Base-by-base conservation (phyloP, 164 flowering plant species). In the Annona squamosa region DNA sequence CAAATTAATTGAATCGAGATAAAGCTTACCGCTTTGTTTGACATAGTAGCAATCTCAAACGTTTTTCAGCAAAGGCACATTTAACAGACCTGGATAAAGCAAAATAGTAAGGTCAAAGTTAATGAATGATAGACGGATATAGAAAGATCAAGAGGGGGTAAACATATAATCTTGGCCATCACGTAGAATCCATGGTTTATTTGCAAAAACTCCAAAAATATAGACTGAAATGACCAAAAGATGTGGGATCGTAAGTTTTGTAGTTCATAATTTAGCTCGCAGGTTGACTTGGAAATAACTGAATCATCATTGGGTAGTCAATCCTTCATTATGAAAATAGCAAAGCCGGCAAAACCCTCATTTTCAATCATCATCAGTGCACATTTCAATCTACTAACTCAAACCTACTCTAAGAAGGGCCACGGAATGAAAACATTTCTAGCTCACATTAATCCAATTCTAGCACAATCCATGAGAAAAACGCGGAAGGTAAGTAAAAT, bases 11-110 rank as follows among this genome's bases (percentile, higher is more conserved):
- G 7, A 19, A 19, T 18, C 18, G 17, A 73, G 42, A 6, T 52
- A 45, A 18, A 43, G 46, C 45, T 72, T 52, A 72, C 74, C 68
- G 26, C 62, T 66, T 64, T 72, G 62, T 47, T 66, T 17, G 73
- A 62, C 41, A 10, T 18, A 4, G 73, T 41, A 45, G 67, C 73
- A 67, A 71, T 71, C 67, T 71, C 6, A 56, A 41, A 26, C 13
- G 10, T 46, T 6, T 17, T 45, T 71, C 67, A 71, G 16, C 52
- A 9, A 63, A 63, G 10, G 52, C 17, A 71, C 73, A 71, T 66
- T 44, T 66, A 13, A 0, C 17, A 3, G 43, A 10, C 68, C 68
- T 17, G 43, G 43, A 43, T 52, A 52, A 16, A 2, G 17, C 13
- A 52, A 52, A 52, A 52, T 16, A 9, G 59, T 12, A 4, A 52